Evolutionary conservation across 2,329 filamentous ascomycete genomes (phyloP), one percentile per base, ranked within the genome.

Genomic region (Macrophomina phaseolina): DNA sequence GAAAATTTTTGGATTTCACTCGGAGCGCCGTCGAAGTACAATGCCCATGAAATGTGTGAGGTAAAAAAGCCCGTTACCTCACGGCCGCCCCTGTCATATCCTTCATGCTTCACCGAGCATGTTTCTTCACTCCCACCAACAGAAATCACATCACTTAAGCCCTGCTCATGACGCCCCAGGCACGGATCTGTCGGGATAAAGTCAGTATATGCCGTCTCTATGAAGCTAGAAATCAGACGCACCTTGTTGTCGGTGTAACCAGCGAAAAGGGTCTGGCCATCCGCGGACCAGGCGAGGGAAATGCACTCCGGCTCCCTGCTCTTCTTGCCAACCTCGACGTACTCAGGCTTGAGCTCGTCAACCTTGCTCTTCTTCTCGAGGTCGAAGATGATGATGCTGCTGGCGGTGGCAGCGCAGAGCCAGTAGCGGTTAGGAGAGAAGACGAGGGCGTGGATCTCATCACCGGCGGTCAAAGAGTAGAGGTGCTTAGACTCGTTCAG

Each of bases 351-450:
- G 84, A 99, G 90, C 90, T 98, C 95, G 79, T 98, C 94, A 81
- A 98, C 94, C 91, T 97, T 98, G 91, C 91, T 96, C 94, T 99
- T 99, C 94, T 99, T 99, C 93, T 99, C 95, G 76, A 99, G 90
- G 81, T 99, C 95, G 87, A 99, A 99, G 89, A 99, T 98, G 89
- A 97, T 97, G 89, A 99, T 98, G 89, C 90, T 93, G 86, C 89
- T 92, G 81, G 93, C 89, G 72, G 95, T 99, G 81, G 95, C 95
- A 81, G 95, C 95, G 89, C 95, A 99, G 77, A 99, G 91, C 95
- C 95, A 99, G 93, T 99, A 99, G 84, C 95, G 91, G 93, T 99
- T 99, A 81, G 95, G 95, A 73, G 95, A 98, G 92, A 99, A 99
- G 84, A 98, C 95, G 75, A 99, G 94, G 76, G 95, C 94, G 87